phyloP scores from a whole-genome alignment of 2,329 filamentous ascomycete genomes.

The Cercospora sp. region DNA sequence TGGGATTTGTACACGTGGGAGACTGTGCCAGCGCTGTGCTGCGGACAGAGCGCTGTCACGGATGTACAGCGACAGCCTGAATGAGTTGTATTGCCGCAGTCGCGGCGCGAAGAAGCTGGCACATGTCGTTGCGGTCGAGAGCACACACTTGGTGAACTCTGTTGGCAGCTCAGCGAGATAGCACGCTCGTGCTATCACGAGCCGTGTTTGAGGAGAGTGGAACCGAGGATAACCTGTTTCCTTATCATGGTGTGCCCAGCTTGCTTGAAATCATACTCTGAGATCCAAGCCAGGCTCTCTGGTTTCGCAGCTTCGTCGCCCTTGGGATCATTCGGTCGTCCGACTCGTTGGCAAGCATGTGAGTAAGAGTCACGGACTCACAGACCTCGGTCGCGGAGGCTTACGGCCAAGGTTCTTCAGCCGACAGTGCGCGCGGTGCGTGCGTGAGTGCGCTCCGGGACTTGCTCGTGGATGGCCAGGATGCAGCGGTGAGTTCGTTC shows the following conservation, averaged over 20 bases:
- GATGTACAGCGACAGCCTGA: neutral
- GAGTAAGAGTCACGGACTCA: neutral
- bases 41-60: neutral
- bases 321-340: neutral
- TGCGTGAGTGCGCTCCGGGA: neutral
- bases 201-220: neutral
- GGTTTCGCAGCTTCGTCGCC: neutral
- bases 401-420: neutral
- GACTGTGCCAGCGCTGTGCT: neutral
- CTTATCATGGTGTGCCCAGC: neutral
- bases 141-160: neutral
- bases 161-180: neutral
- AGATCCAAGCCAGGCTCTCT: neutral
- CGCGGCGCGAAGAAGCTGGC: neutral
- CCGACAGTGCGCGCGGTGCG: neutral
- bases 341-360: neutral
- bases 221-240: conserved; percentile 3
- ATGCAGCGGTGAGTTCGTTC: neutral
- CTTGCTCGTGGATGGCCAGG: neutral
- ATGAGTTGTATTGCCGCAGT: neutral
- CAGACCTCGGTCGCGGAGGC: neutral
- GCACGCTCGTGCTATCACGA: neutral
- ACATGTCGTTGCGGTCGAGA: neutral
- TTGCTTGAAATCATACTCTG: neutral
- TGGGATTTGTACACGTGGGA: neutral